Evolutionary conservation across 805 yeast species (phyloP).

Genomic region (Isabelozyma gotoi): DNA sequence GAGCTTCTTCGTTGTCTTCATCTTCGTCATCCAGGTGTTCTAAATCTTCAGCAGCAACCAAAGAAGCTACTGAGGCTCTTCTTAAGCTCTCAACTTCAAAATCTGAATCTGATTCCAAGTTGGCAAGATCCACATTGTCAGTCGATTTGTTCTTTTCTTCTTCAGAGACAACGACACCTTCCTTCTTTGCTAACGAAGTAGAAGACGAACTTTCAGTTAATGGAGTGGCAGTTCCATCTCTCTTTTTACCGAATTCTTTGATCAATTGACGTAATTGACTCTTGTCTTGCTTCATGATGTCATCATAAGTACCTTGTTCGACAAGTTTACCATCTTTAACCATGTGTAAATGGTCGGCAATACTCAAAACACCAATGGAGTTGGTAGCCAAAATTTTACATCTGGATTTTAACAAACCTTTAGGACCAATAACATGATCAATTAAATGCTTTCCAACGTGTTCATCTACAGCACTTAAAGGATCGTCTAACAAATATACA

Average conservation of each 20-base stretch:
- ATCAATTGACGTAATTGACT: slow-evolving; percentile 56
- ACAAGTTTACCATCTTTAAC: slow-evolving; percentile 65
- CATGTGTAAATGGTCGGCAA: slow-evolving; percentile 70
- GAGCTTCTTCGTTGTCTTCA: slow-evolving; percentile 34
- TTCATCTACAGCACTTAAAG: slow-evolving; percentile 94
- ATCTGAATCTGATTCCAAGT: slow-evolving; percentile 30
- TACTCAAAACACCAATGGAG: slow-evolving; percentile 75
- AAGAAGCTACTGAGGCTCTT: slow-evolving; percentile 62
- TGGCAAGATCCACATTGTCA: slow-evolving; percentile 24
- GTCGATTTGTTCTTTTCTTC: slow-evolving; percentile 9
- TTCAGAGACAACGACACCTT: slow-evolving; percentile 17
- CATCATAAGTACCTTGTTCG: slow-evolving; percentile 64
- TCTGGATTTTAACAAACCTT: slow-evolving; percentile 73
- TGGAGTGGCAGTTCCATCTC: slow-evolving; percentile 9
- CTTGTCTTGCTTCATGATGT: slow-evolving; percentile 44
- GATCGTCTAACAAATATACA: slow-evolving; percentile 86
- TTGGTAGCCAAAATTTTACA: slow-evolving; percentile 84
- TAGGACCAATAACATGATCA: slow-evolving; percentile 77
- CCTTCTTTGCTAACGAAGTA: slow-evolving; percentile 15
- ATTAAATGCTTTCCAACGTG: slow-evolving; percentile 90
- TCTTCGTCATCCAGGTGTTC: slow-evolving; percentile 26
- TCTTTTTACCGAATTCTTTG: slow-evolving; percentile 58
- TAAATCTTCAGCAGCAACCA: slow-evolving; percentile 36
- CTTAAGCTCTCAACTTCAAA: slow-evolving; percentile 42
- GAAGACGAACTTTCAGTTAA: slow-evolving; percentile 6